Evolutionary conservation across 1,139 yeast genomes (phyloP), one percentile per base, ranked within the genome.

Genomic region (Pichia sp.): DNA sequence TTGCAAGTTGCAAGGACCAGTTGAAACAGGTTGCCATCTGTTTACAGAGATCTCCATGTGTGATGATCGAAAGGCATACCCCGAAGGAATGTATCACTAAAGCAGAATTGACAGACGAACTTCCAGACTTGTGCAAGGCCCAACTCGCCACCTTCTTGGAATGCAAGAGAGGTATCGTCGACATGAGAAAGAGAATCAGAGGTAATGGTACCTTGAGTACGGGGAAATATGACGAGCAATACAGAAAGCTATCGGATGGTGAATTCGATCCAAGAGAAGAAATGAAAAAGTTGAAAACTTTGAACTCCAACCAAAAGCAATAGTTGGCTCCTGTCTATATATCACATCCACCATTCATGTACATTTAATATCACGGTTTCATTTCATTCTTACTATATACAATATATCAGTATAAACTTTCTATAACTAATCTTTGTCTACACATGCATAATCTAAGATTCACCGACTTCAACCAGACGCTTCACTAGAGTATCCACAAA

Each of bases 31-130:
- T 93, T 53, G 98, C 98, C 8, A 84, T 93, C 21, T 93, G 99
- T 63, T 75, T 93, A 42, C 99, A 93, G 66, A 75, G 97, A 64
- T 90, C 98, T 5, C 98, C 98, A 15, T 93, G 99, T 67, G 99
- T 93, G 47, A 76, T 93, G 71, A 77, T 93, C 35, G 88, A 93
- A 54, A 74, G 99, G 54, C 77, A 93, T 67, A 87, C 90, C 3
- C 99, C 99, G 4, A 85, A 87, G 55, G 84, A 89, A 52, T 93
- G 99, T 63, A 68, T 91, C 22, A 85, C 86, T 38, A 76, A 90
- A 55, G 96, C 96, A 1, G 85, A 84, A 53, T 74, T 93, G 41
- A 74, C 83, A 48, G 75, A 76, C 49, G 85, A 86, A 41, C 71
- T 93, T 32, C 99, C 99, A 0, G 96, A 88, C 62, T 76, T 90